Percentiles rank a stretch among this genome's conserved stretches.
These are phyloP conservation scores for Kwoniella shandongensis DNA, from an alignment of 768 basidiomycete species.

Conservation along the genomic window DNA sequence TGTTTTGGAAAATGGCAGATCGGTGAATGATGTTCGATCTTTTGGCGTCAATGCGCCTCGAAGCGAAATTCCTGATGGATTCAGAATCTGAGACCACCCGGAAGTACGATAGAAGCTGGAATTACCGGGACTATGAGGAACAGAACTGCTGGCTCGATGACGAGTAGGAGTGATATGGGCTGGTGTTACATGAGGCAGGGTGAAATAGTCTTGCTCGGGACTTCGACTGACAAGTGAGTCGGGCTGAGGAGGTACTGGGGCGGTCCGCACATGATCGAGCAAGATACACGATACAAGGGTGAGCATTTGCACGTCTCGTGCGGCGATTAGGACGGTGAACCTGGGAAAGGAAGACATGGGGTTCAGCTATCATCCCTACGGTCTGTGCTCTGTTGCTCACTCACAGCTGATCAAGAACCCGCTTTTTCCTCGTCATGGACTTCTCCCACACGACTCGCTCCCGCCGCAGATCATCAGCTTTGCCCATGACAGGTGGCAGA, in stretches of 20 bases:
- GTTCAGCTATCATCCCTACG: neutral
- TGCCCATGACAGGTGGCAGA: constrained; percentile 21
- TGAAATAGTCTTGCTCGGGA: constrained; percentile 45
- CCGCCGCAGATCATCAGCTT: constrained; percentile 9
- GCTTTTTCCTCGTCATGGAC: constrained; percentile 24
- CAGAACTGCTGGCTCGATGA: constrained; percentile 1
- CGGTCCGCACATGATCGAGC: constrained; percentile 18
- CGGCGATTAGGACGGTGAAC: constrained; percentile 24
- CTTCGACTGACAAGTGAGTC: constrained; percentile 16
- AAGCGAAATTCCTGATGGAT: constrained; percentile 30
- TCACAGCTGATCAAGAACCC: constrained; percentile 35
- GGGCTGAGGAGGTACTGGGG: constrained; percentile 19
- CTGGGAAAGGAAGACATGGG: constrained; percentile 14
- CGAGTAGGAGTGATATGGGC: constrained; percentile 16
- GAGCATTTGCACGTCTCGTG: constrained; percentile 42
- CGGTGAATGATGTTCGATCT: constrained; percentile 20
- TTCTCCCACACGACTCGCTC: constrained; percentile 38
- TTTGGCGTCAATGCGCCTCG: constrained; percentile 19
- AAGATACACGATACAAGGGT: constrained; percentile 38
- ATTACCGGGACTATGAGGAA: constrained; percentile 13
- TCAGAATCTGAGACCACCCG: constrained; percentile 44
- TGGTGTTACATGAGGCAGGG: constrained; percentile 28
- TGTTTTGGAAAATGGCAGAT: constrained; percentile 12
- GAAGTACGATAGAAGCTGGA: constrained; percentile 23
- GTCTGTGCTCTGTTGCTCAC: constrained; percentile 10